Conservation (phyloP, 495 filamentous ascomycete species). For the Haplographium delicatum region DNA sequence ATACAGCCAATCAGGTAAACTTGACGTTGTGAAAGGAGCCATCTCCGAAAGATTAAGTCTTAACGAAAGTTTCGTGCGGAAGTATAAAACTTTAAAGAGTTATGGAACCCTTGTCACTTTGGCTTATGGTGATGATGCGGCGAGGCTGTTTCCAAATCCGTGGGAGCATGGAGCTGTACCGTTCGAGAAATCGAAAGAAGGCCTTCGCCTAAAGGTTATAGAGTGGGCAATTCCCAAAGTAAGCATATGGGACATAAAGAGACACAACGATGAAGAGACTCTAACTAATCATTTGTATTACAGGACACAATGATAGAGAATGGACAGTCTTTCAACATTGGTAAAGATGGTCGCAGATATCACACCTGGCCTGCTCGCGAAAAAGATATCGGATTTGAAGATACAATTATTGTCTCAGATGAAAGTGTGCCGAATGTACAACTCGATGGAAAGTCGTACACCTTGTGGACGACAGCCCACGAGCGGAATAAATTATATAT, state of each 20-base stretch:
- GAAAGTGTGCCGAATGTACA: slow-evolving; percentile 1
- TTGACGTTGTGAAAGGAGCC: slow-evolving; percentile 9
- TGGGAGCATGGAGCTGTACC: neutral
- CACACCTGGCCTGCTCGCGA: slow-evolving; percentile 1
- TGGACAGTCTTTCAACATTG: neutral
- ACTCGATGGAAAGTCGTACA: slow-evolving; percentile 7
- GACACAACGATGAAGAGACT: neutral
- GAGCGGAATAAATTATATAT: slow-evolving; percentile 2
- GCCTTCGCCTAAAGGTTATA: neutral
- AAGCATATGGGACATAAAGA: slow-evolving; percentile 2
- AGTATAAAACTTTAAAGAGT: slow-evolving; percentile 3
- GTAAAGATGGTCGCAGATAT: neutral
- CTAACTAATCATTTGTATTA: neutral
- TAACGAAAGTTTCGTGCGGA: slow-evolving; percentile 5
- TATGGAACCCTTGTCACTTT: slow-evolving; percentile 9
- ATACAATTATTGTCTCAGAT: slow-evolving; percentile 14
- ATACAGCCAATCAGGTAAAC: slow-evolving; percentile 9
- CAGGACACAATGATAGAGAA: neutral
- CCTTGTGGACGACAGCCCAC: slow-evolving; percentile 10
- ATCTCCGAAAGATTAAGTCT: slow-evolving; percentile 5
- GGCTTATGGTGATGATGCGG: neutral
- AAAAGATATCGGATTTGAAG: slow-evolving; percentile 2
- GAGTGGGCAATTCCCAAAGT: slow-evolving; percentile 11
- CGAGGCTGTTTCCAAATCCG: neutral
- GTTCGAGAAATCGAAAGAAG: neutral